phyloP scores from a whole-genome alignment of 108 stramenopile species.

The Craspedostauros australis region DNA sequence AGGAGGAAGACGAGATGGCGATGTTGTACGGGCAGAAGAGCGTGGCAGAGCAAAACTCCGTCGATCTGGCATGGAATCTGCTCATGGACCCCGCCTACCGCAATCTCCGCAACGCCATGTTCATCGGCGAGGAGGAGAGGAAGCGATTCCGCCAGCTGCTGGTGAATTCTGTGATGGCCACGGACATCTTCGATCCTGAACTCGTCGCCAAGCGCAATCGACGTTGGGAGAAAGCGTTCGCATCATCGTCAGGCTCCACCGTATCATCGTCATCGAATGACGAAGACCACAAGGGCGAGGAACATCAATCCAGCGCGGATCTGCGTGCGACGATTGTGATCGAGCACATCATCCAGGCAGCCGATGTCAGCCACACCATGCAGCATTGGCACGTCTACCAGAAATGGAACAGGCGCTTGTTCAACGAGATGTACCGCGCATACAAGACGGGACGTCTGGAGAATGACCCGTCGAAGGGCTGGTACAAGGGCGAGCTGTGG shows the following conservation, averaged over 20 bases:
- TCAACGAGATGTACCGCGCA: slow-evolving; percentile 37
- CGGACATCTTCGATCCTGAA: slow-evolving; percentile 42
- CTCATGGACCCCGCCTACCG: slow-evolving; percentile 26
- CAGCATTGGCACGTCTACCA: slow-evolving; percentile 28
- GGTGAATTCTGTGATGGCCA: slow-evolving; percentile 37
- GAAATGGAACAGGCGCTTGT: slow-evolving; percentile 42
- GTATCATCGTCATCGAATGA: no score
- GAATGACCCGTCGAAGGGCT: slow-evolving; percentile 29
- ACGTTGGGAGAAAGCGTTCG: slow-evolving; percentile 42
- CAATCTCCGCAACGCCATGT: slow-evolving; percentile 20
- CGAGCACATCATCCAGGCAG: slow-evolving; percentile 38
- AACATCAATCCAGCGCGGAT: slow-evolving; percentile 5
- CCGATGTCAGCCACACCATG: slow-evolving; percentile 42
- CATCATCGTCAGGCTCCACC: no score
- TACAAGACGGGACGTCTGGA: slow-evolving; percentile 33
- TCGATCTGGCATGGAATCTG: slow-evolving; percentile 37
- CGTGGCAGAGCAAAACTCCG: slow-evolving; percentile 46
- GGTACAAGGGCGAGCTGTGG: slow-evolving; percentile 49
- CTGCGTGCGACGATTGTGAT: slow-evolving; percentile 29
- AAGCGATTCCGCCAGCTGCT: slow-evolving; percentile 38
- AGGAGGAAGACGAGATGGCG: slow-evolving; percentile 27
- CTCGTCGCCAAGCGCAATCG: slow-evolving; percentile 17
- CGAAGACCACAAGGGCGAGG: background rate
- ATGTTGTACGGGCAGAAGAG: slow-evolving; percentile 29
- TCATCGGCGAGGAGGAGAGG: slow-evolving; percentile 17